Evolutionary conservation across 805 yeast genomes (phyloP).

Genomic region (Metschnikowia continentalis): DNA sequence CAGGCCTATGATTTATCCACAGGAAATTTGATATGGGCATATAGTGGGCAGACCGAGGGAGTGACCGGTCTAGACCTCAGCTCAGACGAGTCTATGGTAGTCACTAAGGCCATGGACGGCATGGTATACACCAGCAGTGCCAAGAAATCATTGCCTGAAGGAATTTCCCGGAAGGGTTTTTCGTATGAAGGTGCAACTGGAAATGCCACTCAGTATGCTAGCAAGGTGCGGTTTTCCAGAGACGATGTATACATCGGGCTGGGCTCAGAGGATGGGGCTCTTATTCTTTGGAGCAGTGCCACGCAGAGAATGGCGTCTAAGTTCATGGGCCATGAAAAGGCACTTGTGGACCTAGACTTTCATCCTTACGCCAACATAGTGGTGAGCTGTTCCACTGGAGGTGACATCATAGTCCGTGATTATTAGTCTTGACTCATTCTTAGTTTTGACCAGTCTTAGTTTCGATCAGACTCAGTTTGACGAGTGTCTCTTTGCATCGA

Average conservation of each 20-base stretch:
- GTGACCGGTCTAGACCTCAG: constrained; percentile 55
- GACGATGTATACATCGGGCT: constrained; percentile 42
- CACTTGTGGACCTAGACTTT: constrained; percentile 57
- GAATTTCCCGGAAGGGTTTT: constrained; percentile 40
- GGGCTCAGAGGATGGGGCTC: constrained; percentile 60
- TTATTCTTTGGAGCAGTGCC: constrained; percentile 57
- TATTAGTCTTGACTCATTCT: background rate
- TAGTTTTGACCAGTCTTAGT: background rate
- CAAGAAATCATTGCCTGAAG: constrained; percentile 37
- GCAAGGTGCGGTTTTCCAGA: constrained; percentile 46
- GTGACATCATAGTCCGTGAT: constrained; percentile 46
- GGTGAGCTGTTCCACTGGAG: constrained; percentile 53
- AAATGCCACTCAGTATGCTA: constrained; percentile 47
- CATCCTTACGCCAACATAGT: constrained; percentile 42
- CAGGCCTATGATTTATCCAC: constrained; percentile 56
- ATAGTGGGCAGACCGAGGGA: constrained; percentile 41
- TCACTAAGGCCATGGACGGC: constrained; percentile 56
- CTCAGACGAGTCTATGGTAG: constrained; percentile 41
- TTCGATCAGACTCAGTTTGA: too few species aligned
- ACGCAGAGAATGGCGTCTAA: constrained; percentile 46
- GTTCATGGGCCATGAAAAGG: constrained; percentile 56
- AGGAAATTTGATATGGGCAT: constrained; percentile 43
- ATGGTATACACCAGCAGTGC: constrained; percentile 56
- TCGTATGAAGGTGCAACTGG: constrained; percentile 57
- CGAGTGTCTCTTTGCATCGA: background rate